Evolutionary conservation across 1,284 basidiomycete species (phyloP), one percentile per base, ranked within the genome.

Genomic region (Ceratobasidium theobromae): DNA sequence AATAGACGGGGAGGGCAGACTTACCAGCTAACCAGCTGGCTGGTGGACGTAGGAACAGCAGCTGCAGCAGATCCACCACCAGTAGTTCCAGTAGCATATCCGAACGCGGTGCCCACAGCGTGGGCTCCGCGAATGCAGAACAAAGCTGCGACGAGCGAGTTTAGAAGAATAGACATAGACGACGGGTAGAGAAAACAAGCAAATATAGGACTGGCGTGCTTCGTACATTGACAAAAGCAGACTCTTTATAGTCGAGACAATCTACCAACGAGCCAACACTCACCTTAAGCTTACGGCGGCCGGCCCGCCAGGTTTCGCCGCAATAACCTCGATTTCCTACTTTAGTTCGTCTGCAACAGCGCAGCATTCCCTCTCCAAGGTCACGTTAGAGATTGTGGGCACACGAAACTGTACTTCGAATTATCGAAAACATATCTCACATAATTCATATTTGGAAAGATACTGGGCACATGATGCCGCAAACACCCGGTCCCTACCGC

Each of bases 31-130:
- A 71, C 68, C 16, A 77, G 70, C 67, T 77, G 71, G 18, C 72
- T 69, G 18, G 72, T 66, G 33, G 74, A 74, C 1, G 72, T 70
- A 12, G 77, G 77, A 40, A 72, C 72, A 3, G 73, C 70, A 0
- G 74, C 70, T 1, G 74, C 67, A n/a, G 74, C 72, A 35, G 66
- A 73, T 8, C 77, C 76, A 28, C 76, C 76, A 9, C 77, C 77
- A 6, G 74, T 76, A 21, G 75, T 76, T 1, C 70, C 74, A 23
- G 70, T 54, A 9, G 68, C 73, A 21, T 71, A 69, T 25, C 73
- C 73, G 18, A 71, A 70, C 1, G 75, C 72, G 12, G 74, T 72
- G 18, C 73, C 73, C 11, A 72, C 70, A 23, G 65, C 65, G 23
- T 38, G 28, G 16, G 45, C 65, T 9, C 48, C 65, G n/a, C 25